Percentiles rank a stretch among this genome's conserved stretches.
Conservation (phyloP, 2,329 filamentous ascomycete species). For the Alternaria hordeiaustralica region DNA sequence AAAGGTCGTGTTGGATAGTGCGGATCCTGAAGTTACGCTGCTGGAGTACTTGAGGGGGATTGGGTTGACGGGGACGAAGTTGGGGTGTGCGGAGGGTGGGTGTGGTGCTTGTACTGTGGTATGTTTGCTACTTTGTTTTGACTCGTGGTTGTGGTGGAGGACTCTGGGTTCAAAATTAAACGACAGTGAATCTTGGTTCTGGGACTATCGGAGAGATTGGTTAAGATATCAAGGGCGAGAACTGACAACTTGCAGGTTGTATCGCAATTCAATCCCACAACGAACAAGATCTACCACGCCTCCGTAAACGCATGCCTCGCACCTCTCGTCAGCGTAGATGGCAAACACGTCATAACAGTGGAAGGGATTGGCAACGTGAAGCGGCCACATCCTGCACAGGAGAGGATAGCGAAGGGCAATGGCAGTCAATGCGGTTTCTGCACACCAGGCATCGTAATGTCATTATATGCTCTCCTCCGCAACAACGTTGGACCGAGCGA, state of each 20-base stretch:
- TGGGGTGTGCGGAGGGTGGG: constrained; percentile 95
- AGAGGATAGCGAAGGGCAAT: constrained; percentile 88
- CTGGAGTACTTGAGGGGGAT: constrained; percentile 93
- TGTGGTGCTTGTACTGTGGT: constrained; percentile 95
- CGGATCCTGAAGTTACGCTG: constrained; percentile 90
- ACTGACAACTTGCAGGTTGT: constrained; percentile 63
- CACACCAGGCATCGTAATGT: constrained; percentile 97
- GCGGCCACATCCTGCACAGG: constrained; percentile 85
- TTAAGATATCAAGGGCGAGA: neutral
- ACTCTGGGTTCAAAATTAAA: neutral
- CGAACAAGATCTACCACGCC: constrained; percentile 91
- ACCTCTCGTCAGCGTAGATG: constrained; percentile 89
- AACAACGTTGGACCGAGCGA: constrained; percentile 81
- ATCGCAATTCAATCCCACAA: constrained; percentile 91
- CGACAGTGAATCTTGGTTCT: neutral
- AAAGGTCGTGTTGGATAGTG: constrained; percentile 80
- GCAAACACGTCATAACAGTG: constrained; percentile 97
- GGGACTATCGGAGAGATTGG: neutral
- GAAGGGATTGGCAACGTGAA: constrained; percentile 93
- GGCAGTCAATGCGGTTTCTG: constrained; percentile 97
- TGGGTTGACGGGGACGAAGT: constrained; percentile 92
- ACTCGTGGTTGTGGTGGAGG: neutral
- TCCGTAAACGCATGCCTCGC: constrained; percentile 96
- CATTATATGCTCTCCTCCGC: constrained; percentile 87
- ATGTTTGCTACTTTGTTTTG: constrained; percentile 35